phyloP scores from a whole-genome alignment of 768 basidiomycete genomes.

The Hygrophorus pudorinus region DNA sequence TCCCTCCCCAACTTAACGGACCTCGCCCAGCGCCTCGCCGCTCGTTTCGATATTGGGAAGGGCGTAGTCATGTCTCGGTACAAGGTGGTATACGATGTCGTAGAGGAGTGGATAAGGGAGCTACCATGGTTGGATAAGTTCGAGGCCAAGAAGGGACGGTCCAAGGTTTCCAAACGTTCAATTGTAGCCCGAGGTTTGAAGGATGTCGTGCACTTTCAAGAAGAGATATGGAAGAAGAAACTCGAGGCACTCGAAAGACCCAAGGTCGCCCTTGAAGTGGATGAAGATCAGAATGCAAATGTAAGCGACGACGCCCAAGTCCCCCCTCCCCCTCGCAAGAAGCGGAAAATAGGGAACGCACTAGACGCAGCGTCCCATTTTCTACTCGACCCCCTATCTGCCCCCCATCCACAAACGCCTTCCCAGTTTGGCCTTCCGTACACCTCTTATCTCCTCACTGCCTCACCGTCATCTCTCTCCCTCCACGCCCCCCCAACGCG shows the following conservation, averaged over 20 bases:
- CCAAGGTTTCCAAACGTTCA: constrained; percentile 52
- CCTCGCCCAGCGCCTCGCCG: constrained; percentile 48
- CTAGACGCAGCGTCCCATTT: constrained; percentile 42
- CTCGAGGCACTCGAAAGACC: constrained; percentile 25
- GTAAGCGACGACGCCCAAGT: constrained; percentile 8
- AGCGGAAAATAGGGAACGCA: constrained; percentile 20
- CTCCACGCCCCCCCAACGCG: constrained; percentile 40
- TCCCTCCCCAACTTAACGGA: constrained; percentile 43
- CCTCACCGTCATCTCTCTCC: constrained; percentile 19
- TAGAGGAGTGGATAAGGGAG: constrained; percentile 49
- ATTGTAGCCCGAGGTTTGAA: constrained; percentile 59
- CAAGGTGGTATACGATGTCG: constrained; percentile 49
- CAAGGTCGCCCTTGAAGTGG: constrained; percentile 28
- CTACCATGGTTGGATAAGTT: constrained; percentile 69
- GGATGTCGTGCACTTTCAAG: constrained; percentile 60
- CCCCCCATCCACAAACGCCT: constrained; percentile 13
- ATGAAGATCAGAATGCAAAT: constrained; percentile 12
- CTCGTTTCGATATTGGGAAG: constrained; percentile 38
- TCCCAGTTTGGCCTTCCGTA: background rate
- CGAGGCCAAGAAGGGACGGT: constrained; percentile 36
- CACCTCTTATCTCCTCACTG: constrained; percentile 47
- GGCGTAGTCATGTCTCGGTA: constrained; percentile 60
- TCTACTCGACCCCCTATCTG: constrained; percentile 47
- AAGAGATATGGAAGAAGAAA: constrained; percentile 44
- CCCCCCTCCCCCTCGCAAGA: constrained; percentile 17